A percentile compares a stretch with the other conserved stretches of the same genome.
These are phyloP conservation scores for Eucalyptus regnans DNA, from an alignment of 345 rosid species.

Conservation along the genomic window DNA sequence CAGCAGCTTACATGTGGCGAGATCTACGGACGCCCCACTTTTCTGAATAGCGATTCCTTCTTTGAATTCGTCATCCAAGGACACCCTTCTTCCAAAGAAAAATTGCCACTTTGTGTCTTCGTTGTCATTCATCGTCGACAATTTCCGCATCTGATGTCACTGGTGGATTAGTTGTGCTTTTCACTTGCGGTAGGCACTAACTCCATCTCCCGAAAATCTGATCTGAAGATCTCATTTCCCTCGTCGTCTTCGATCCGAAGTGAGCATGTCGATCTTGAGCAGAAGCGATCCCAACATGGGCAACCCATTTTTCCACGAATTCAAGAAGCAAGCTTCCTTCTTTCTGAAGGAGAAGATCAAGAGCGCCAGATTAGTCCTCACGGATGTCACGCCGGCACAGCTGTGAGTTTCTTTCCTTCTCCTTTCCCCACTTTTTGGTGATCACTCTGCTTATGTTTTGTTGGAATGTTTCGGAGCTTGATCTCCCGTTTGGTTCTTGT, in stretches of 20 bases:
- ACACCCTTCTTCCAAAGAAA: neutral
- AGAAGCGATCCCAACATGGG: constrained; percentile 36
- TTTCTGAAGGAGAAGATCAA: constrained; percentile 89
- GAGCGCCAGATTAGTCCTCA: constrained; percentile 81
- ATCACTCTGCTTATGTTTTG: neutral
- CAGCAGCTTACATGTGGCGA: neutral
- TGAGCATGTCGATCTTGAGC: constrained; percentile 37
- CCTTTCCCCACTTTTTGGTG: neutral
- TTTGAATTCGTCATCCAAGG: neutral
- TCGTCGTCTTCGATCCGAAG: neutral
- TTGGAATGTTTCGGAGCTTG: neutral
- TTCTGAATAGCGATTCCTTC: neutral
- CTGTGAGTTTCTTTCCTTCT: constrained; percentile 16
- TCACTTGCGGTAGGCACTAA: neutral
- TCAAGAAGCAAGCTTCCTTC: constrained; percentile 90
- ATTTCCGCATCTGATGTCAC: neutral
- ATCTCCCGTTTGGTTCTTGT: neutral
- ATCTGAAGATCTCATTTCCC: neutral
- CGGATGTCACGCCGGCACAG: constrained; percentile 73
- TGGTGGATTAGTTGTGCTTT: neutral
- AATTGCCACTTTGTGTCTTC: neutral
- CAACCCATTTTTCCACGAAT: constrained; percentile 47
- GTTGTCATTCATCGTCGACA: neutral
- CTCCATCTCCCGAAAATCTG: neutral
- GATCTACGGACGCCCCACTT: neutral